Evolutionary conservation across 495 filamentous ascomycete species (phyloP), one percentile per base, ranked within the genome.

Genomic region (Podospora conica): DNA sequence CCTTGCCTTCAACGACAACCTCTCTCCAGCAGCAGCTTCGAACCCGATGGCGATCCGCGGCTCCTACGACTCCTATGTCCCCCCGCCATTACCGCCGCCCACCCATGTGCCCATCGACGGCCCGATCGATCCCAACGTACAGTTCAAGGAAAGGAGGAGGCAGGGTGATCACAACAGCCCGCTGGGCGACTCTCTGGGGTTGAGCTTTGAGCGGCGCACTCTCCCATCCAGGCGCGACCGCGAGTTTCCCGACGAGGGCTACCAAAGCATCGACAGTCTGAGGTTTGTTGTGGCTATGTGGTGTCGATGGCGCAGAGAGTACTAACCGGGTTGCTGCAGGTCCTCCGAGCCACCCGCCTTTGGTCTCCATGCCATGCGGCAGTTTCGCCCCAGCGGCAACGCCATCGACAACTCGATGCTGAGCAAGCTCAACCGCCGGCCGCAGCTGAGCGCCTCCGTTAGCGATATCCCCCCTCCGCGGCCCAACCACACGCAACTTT

Each of bases 371-470:
- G 73, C 81, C 65, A 77, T 79, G 63, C 83, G 75, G 27, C 78
- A 89, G 80, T 78, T 80, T 20, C 66, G 40, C 72, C 86, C 82
- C 65, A 73, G 73, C 24, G 88, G 85, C 18, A 86, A 90, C 69
- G 85, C 86, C 27, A 95, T 95, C 71, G 92, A 96, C 69, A 88
- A 88, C 72, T 88, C 89, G 65, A 78, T 94, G 60, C 77, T 95
- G 25, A 91, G 90, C 56, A 93, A 90, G 73, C 87, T 80, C 80
- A 90, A 78, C 84, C 87, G 77, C 73, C 81, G 83, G 61, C 83
- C 81, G 6, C 83, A 82, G 53, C 79, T 84, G 58, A 83, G 81
- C 67, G 75, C 79, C 40, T 80, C 85, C 10, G 73, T 84, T 69
- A 88, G 67, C 80, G 78, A 83, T 24, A 67, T 76, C 15, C 72